phyloP scores from a whole-genome alignment of 2,329 filamentous ascomycete genomes.

The Magnaporthiopsis poae region DNA sequence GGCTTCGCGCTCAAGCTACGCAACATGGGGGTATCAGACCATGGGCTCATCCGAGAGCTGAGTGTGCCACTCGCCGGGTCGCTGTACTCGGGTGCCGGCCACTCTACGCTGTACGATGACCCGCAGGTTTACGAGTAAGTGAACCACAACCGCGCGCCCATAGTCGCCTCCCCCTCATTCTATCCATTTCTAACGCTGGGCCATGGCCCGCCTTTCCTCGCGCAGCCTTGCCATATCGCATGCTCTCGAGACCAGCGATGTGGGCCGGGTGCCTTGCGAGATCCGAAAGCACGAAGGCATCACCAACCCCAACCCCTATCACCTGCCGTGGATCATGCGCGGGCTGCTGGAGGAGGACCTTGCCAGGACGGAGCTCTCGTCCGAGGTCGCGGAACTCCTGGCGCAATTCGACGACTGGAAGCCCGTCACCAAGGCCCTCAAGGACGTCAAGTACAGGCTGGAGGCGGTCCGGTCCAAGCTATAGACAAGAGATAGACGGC shows the following conservation, averaged over 20 bases:
- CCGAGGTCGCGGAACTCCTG: constrained; percentile 72
- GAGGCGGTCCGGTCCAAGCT: constrained; percentile 85
- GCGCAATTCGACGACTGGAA: constrained; percentile 89
- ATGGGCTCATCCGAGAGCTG: constrained; percentile 84
- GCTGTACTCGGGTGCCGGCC: constrained; percentile 83
- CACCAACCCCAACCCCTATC: constrained; percentile 66
- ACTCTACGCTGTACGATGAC: constrained; percentile 88
- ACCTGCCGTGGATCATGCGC: constrained; percentile 90
- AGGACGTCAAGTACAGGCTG: constrained; percentile 89
- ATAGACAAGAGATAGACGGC: constrained; percentile 21
- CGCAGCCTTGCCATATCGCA: constrained; percentile 57
- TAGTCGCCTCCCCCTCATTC: not conserved
- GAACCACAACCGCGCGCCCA: not conserved
- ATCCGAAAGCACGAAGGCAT: constrained; percentile 42
- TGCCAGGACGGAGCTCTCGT: constrained; percentile 68
- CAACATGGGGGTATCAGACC: constrained; percentile 85
- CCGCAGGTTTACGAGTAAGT: constrained; percentile 67
- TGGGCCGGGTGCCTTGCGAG: constrained; percentile 37
- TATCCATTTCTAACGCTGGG: not conserved
- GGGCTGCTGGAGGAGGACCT: constrained; percentile 85
- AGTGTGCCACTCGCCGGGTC: constrained; percentile 81
- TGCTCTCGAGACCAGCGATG: constrained; percentile 58
- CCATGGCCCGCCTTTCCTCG: not conserved
- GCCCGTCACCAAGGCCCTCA: constrained; percentile 77
- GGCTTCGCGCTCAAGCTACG: constrained; percentile 88